Conservation (phyloP, 768 basidiomycete species). For the Boletus rex-veris region DNA sequence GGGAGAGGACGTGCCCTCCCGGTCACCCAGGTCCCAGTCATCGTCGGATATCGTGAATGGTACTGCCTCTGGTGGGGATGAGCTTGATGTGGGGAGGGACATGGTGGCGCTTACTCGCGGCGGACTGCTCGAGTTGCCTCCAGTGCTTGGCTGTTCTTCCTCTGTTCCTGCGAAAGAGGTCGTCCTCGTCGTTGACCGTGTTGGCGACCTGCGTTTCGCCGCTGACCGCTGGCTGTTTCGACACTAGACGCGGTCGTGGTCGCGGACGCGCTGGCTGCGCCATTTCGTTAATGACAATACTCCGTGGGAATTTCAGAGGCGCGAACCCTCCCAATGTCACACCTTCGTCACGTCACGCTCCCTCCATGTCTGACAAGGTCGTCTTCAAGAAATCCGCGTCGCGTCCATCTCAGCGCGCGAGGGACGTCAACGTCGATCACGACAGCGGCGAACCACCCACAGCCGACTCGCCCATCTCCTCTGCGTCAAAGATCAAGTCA, state of each 20-base stretch:
- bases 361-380: conserved; percentile 26
- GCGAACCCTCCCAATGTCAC: conserved; percentile 14
- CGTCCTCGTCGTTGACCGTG: conserved; percentile 53
- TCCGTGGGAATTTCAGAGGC: conserved; percentile 28
- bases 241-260: conserved; percentile 51
- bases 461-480: conserved; percentile 49
- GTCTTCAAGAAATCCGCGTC: conserved; percentile 43
- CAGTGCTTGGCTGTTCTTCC: conserved; percentile 54
- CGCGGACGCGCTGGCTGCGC: conserved; percentile 36
- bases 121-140: conserved; percentile 54
- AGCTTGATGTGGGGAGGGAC: not conserved
- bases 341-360: conserved; percentile 23
- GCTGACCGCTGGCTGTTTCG: conserved; percentile 11
- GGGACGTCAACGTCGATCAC: conserved; percentile 37
- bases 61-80: conserved; percentile 21
- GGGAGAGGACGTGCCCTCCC: conserved; percentile 23
- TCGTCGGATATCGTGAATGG: conserved; percentile 21
- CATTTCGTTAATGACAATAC: conserved; percentile 17
- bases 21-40: conserved; percentile 22
- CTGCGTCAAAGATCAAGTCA: conserved; percentile 68
- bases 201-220: conserved; percentile 4
- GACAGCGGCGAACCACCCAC: conserved; percentile 16
- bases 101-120: conserved; percentile 44
- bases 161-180: conserved; percentile 65
- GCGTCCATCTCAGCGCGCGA: conserved; percentile 38